Base-by-base conservation (phyloP, 2,329 filamentous ascomycete genomes). In the Aspergillus sp. region DNA sequence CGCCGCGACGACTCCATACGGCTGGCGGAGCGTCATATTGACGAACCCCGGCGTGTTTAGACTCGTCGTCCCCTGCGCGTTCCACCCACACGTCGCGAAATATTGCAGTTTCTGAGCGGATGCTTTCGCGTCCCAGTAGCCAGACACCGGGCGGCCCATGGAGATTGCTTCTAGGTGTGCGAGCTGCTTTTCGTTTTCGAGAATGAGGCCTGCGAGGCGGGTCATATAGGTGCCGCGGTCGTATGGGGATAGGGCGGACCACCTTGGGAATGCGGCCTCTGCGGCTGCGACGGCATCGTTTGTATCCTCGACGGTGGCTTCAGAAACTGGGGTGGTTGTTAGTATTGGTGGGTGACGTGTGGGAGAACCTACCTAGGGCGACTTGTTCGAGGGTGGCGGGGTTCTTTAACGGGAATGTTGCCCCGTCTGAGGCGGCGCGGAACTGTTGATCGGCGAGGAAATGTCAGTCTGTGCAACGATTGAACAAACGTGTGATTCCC, bases 1-100 rank as follows among this genome's bases (percentile, higher is more conserved):
- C n/a, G 77, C 77, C 2, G 79, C 85, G 0, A 79, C 81, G 7
- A 88, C 85, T 1, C 86, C 87, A 1, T 87, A 80, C 0, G 86
- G 83, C 45, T 83, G 79, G 17, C 85, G 81, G 2, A 76, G 53
- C 0, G 74, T 75, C 59, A 74, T 49, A 23, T 67, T 70, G 6
- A 73, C 59, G 28, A 68, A 34, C 4, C 66, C 70, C 1, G 68
- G 75, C 31, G 60, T 76, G 46, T 73, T 71, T 17, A 74, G 63
- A 52, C 69, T 75, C 7, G 73, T 69, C 7, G 68, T 70, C 1
- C 75, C 76, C 60, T 72, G 70, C 17, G 63, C 66, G 3, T 54
- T 66, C 69, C 73, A 76, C 9, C 66, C 74, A 2, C 68, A 66
- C 22, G 72, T 71, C 6, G 72, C 68, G 45, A 68, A 75, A 31